A percentile compares a stretch with the other conserved stretches of the same genome.
phyloP scores from a whole-genome alignment of 192 early-diverging fungal genomes.

The Mycoemilia scoparia region DNA sequence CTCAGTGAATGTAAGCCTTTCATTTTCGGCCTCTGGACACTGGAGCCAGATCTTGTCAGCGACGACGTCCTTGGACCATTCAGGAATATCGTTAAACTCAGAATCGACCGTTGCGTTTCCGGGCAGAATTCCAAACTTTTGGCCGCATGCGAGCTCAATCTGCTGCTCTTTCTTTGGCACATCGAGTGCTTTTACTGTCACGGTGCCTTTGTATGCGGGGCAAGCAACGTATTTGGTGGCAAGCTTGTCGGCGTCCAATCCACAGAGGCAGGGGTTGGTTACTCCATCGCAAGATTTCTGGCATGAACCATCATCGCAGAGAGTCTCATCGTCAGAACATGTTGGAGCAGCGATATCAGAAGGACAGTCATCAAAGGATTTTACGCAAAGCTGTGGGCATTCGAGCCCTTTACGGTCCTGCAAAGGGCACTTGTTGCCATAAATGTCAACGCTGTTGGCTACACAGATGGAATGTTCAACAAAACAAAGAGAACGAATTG shows the following conservation, averaged over 20 bases:
- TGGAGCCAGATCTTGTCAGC: constrained; percentile 18
- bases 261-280: constrained; percentile 35
- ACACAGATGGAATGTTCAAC: too few relatives aligned
- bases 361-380: constrained; percentile 28
- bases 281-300: constrained; percentile 20
- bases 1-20: constrained; percentile 29
- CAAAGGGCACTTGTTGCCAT: constrained; percentile 32
- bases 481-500: too few relatives aligned
- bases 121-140: constrained; percentile 8
- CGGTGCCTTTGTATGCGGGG: constrained; percentile 20
- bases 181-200: constrained; percentile 23
- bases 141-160: constrained; percentile 11
- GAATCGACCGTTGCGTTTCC: constrained; percentile 5
- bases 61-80: constrained; percentile 6
- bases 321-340: constrained; percentile 18
- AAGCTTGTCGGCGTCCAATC: constrained; percentile 4
- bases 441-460: constrained; percentile 32
- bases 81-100: constrained; percentile 1
- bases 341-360: constrained; percentile 9
- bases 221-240: constrained; percentile 28
- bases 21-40: constrained; percentile 28
- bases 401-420: constrained; percentile 18
- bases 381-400: constrained; percentile 38
- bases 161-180: constrained; percentile 27
- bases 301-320: constrained; percentile 39